Conservation (phyloP, 441 rosid species). For the Raphanus hybrid region DNA sequence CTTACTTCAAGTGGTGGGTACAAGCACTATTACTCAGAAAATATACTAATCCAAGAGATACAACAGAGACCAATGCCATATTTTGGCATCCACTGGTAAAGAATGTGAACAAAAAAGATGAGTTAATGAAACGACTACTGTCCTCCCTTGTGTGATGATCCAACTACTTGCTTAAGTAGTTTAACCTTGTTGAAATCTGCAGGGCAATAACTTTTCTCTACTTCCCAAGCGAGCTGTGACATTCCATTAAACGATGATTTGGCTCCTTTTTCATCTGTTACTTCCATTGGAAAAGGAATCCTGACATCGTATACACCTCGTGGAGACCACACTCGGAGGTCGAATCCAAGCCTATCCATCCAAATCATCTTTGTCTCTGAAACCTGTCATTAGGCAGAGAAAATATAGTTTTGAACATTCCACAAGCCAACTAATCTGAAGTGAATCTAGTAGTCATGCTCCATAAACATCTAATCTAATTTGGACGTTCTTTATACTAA, state of each 20-base stretch:
- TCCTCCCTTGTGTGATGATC: slow-evolving; percentile 34
- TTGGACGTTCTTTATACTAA: slow-evolving; percentile 33
- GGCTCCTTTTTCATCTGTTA: slow-evolving; percentile 81
- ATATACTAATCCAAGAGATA: slow-evolving; percentile 9
- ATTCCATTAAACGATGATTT: slow-evolving; percentile 90
- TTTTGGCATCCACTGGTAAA: slow-evolving; percentile 11
- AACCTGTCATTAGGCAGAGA: slow-evolving; percentile 53
- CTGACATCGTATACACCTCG: slow-evolving; percentile 68
- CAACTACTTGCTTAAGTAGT: slow-evolving; percentile 58
- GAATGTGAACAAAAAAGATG: slow-evolving; percentile 2
- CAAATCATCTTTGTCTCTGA: slow-evolving; percentile 85
- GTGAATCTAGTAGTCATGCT: neutral
- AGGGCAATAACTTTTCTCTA: slow-evolving; percentile 67
- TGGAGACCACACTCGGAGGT: slow-evolving; percentile 69
- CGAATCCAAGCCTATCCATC: slow-evolving; percentile 92
- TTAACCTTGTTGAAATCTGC: slow-evolving; percentile 71
- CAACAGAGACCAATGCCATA: slow-evolving; percentile 3
- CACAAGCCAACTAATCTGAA: slow-evolving; percentile 4
- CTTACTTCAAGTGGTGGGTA: slow-evolving; percentile 1
- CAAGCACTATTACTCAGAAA: neutral
- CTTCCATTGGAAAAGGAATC: slow-evolving; percentile 90
- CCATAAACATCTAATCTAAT: neutral
- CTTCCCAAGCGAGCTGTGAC: slow-evolving; percentile 98
- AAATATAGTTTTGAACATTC: slow-evolving; percentile 16
- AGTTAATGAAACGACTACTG: neutral